Evolutionary conservation across 805 yeast genomes (phyloP), one percentile per base, ranked within the genome.

Genomic region (Lipomyces starkeyi): DNA sequence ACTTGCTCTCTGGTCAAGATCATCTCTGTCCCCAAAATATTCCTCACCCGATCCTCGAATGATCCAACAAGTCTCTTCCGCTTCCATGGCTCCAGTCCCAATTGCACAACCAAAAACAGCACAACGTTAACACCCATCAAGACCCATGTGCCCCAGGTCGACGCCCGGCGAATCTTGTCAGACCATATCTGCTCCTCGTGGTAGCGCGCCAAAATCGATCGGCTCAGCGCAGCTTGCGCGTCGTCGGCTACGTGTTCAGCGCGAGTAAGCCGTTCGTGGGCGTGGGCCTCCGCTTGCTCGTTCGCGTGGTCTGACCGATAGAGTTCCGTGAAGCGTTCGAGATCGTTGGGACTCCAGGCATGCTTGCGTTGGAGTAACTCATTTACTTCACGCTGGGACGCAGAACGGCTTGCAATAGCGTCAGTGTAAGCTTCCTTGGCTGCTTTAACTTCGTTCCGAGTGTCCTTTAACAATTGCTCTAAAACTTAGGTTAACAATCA

Each of bases 131-230:
- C 84, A 0, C 92, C 95, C 97, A 93, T 92, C 56, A 95, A 82
- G 3, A 88, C 80, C 84, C 95, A 87, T 0, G 99, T 95, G 2
- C 98, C 99, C 97, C 97, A 95, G 0, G 98, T 93, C 5, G 97
- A 91, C 4, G 97, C 92, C 72, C 93, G 85, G 69, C 99, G 83
- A 68, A 95, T 95, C 78, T 93, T 93, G 79, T 95, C 99, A 1
- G 97, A 91, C 98, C 99, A 95, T 7, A 95, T 87, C 78, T 95
- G 98, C 75, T 95, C 99, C 77, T 95, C 98, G 71, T 94, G 97
- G 75, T 95, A 95, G 73, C 98, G 82, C 1, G 93, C 88, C 75
- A 94, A 82, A 20, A 95, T 95, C 67, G 91, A 88, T 65, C 88
- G 88, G 20, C 92, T 88, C 59, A 93, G 79, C 65, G 84, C 85